A percentile compares a stretch with the other conserved stretches of the same genome.
Evolutionary conservation across 768 basidiomycete genomes (phyloP).

Genomic region (Xerocomellus amylosporus): DNA sequence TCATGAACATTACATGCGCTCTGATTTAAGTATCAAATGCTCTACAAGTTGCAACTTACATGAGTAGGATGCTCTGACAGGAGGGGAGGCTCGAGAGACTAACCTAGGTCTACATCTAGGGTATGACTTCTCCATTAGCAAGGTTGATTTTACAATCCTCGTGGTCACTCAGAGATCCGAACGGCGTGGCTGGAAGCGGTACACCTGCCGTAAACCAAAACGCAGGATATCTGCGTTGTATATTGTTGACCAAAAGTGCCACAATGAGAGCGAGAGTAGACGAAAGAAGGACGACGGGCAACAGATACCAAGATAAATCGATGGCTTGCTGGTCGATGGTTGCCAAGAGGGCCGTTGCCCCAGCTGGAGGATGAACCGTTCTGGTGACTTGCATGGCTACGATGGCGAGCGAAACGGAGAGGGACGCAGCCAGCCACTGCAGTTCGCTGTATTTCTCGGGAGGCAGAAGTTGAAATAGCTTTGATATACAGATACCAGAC

Average conservation of each 20-base stretch:
- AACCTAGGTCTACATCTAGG: conserved; percentile 2
- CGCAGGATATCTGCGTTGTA: conserved; percentile 44
- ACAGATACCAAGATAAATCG: conserved; percentile 50
- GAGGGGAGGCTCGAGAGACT: background rate
- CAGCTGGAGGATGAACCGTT: conserved; percentile 56
- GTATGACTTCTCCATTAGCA: background rate
- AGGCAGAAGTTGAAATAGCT: conserved; percentile 47
- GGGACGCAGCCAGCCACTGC: conserved; percentile 37
- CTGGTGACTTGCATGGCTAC: conserved; percentile 52
- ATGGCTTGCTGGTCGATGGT: conserved; percentile 42
- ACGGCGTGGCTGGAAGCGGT: background rate
- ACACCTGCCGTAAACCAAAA: conserved; percentile 40
- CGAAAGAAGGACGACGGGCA: conserved; percentile 50
- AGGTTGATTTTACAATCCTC: background rate
- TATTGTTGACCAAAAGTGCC: conserved; percentile 49
- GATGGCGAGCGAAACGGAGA: conserved; percentile 42
- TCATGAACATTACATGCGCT: background rate
- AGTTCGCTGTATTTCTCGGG: conserved; percentile 44
- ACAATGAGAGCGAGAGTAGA: conserved; percentile 43
- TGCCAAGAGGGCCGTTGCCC: conserved; percentile 54
- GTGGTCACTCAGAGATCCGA: background rate
- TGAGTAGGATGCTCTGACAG: conserved; percentile 3
- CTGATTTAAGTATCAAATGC: background rate
- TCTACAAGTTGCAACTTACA: background rate
- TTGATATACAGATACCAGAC: conserved; percentile 48